phyloP scores from a whole-genome alignment of 2,329 filamentous ascomycete genomes.

The Venturia oleaginea region DNA sequence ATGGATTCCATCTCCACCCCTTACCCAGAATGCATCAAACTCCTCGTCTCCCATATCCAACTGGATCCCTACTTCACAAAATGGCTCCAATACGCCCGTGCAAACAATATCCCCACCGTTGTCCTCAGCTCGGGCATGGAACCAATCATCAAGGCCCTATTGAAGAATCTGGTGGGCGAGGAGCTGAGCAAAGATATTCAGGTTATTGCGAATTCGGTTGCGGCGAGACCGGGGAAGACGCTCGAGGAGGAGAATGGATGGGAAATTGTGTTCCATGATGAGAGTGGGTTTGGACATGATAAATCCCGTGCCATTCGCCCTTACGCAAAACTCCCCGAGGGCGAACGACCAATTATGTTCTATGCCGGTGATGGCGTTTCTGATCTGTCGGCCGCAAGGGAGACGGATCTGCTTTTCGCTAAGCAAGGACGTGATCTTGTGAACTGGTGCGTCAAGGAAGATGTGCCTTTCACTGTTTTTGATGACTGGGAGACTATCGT shows the following conservation, averaged over 20 bases:
- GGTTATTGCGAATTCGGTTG: constrained; percentile 82
- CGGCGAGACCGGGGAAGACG: constrained; percentile 55
- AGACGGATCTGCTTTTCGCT: constrained; percentile 89
- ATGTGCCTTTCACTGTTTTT: constrained; percentile 82
- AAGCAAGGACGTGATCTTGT: constrained; percentile 87
- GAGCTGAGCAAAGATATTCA: constrained; percentile 70
- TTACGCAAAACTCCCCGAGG: constrained; percentile 63
- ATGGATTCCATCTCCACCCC: constrained; percentile 76
- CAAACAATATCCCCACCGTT: constrained; percentile 82
- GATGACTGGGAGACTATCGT: constrained; percentile 75
- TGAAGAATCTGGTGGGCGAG: constrained; percentile 73
- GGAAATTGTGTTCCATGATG: constrained; percentile 82
- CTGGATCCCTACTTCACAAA: constrained; percentile 81
- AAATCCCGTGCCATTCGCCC: constrained; percentile 87
- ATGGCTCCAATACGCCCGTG: constrained; percentile 75
- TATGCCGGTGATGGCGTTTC: constrained; percentile 94
- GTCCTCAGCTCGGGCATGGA: constrained; percentile 89
- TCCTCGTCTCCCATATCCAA: constrained; percentile 71
- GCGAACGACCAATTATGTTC: constrained; percentile 70
- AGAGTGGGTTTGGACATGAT: constrained; percentile 89
- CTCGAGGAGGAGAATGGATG: constrained; percentile 77
- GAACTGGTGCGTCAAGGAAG: constrained; percentile 72
- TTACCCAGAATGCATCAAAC: constrained; percentile 71
- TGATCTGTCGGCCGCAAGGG: constrained; percentile 81
- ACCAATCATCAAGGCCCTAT: constrained; percentile 76